A percentile compares a stretch with the other conserved stretches of the same genome.
phyloP scores from a whole-genome alignment of 805 yeast species.

The Debaryomyces castellii region DNA sequence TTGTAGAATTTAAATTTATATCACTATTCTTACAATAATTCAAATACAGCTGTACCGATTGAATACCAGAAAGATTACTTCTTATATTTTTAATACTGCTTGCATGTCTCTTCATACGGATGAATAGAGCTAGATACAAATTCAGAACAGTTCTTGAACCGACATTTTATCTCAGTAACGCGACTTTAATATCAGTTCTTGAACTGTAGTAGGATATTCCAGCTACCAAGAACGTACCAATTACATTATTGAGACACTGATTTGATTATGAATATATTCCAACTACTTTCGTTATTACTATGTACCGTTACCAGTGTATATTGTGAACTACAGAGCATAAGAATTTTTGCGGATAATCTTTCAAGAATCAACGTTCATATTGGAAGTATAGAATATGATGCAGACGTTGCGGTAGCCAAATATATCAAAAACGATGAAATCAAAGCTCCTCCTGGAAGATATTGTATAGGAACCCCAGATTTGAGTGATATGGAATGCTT shows the following conservation, averaged over 20 bases:
- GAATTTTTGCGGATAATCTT: neutral
- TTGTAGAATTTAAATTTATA: constrained; percentile 34
- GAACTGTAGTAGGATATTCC: no score
- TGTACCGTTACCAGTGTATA: neutral
- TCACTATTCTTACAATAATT: constrained; percentile 23
- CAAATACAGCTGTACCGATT: constrained; percentile 29
- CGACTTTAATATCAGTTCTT: neutral
- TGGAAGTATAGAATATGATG: constrained; percentile 16
- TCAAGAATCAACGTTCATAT: constrained; percentile 5
- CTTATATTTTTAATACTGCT: neutral
- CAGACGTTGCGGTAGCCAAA: constrained; percentile 3
- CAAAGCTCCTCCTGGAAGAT: constrained; percentile 9
- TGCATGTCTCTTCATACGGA: neutral
- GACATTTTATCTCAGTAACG: neutral
- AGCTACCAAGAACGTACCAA: no score
- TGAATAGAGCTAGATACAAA: neutral
- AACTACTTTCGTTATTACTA: neutral
- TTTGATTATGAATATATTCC: neutral
- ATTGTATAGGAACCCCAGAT: constrained; percentile 34
- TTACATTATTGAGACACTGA: no score
- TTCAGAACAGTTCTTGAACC: neutral
- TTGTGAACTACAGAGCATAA: neutral
- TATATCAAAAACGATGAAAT: constrained; percentile 8
- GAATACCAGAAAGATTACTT: constrained; percentile 7
- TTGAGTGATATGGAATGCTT: constrained; percentile 32